Conservation (phyloP, 306 rosid species). For the Glycine soja region DNA sequence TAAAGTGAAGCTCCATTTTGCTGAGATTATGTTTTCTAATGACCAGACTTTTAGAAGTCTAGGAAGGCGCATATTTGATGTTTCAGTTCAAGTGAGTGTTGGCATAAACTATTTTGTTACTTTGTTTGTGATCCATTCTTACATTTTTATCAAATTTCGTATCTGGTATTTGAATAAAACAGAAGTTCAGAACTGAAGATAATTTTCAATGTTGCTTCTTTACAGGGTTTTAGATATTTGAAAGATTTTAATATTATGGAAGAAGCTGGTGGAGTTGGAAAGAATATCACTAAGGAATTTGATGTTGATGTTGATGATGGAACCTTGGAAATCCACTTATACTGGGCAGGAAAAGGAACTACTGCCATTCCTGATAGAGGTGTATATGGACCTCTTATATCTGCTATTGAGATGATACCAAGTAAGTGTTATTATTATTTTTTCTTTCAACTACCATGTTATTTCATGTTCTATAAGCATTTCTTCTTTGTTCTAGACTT, state of each 20-base stretch:
- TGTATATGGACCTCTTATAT: conserved; percentile 90
- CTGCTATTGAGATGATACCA: conserved; percentile 73
- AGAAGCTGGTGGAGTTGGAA: conserved; percentile 77
- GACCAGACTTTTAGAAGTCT: conserved; percentile 57
- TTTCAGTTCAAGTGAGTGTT: conserved; percentile 81
- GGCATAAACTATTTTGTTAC: neutral
- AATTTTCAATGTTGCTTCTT: conserved; percentile 23
- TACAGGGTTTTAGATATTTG: conserved; percentile 62
- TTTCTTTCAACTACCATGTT: neutral
- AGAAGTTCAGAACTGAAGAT: conserved; percentile 6
- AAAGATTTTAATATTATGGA: conserved; percentile 70
- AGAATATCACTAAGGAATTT: conserved; percentile 41
- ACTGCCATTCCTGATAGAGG: conserved; percentile 68
- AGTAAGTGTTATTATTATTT: conserved; percentile 48
- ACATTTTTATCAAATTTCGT: neutral
- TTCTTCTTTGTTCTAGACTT: conserved; percentile 59
- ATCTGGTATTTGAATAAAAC: neutral
- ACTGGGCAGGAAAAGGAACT: conserved; percentile 93
- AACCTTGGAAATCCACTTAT: conserved; percentile 80
- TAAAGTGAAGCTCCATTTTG: conserved; percentile 81
- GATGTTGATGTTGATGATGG: conserved; percentile 56
- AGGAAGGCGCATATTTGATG: conserved; percentile 81
- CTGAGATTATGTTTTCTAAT: conserved; percentile 76
- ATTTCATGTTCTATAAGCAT: conserved; percentile 12
- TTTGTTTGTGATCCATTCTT: neutral